These are phyloP conservation scores for Claviceps digitariae DNA, from an alignment of 2,329 filamentous ascomycete species.

Conservation along the genomic window DNA sequence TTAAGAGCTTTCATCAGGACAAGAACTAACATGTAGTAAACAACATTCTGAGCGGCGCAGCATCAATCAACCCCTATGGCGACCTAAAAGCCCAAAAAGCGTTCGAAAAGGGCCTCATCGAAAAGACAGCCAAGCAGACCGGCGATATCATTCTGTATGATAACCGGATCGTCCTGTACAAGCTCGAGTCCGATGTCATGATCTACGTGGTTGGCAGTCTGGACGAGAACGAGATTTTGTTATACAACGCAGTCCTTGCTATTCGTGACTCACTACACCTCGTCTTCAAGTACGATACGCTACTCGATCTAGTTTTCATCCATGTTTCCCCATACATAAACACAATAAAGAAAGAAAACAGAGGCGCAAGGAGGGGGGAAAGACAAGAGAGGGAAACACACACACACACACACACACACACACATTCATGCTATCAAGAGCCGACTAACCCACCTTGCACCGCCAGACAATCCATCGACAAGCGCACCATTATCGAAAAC, in stretches of 20 bases:
- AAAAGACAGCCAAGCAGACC: constrained; percentile 92
- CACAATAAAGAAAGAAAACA: no score
- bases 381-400: background rate
- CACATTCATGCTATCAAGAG: background rate
- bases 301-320: background rate
- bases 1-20: background rate
- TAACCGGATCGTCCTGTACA: constrained; percentile 92
- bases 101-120: constrained; percentile 89
- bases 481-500: constrained; percentile 95
- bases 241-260: constrained; percentile 91
- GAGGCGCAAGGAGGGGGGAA: no score
- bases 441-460: constrained; percentile 5
- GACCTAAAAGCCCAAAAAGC: constrained; percentile 87
- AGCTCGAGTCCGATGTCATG: constrained; percentile 96
- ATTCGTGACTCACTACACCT: constrained; percentile 81
- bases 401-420: background rate
- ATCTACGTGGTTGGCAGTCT: constrained; percentile 80
- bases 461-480: constrained; percentile 80
- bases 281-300: constrained; percentile 64
- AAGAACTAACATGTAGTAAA: background rate
- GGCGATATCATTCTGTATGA: constrained; percentile 97
- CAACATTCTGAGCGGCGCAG: constrained; percentile 19
- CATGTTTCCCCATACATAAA: background rate
- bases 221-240: constrained; percentile 92
- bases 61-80: constrained; percentile 62